Conservation (phyloP, 2,329 filamentous ascomycete species). For the Meredithiella fracta region DNA sequence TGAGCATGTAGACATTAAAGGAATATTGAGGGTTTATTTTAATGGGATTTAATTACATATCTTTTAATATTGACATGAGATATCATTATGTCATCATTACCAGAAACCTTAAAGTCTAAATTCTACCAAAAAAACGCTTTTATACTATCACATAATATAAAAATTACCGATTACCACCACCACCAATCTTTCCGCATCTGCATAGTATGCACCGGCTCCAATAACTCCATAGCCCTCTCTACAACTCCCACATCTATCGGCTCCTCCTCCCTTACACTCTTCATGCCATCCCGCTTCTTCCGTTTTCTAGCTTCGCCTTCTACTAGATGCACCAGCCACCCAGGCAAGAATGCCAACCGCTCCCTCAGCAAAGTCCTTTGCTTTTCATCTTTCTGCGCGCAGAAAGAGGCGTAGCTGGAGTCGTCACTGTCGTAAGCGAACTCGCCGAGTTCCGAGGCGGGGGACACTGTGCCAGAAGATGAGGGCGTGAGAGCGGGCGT, state of each 20-base stretch:
- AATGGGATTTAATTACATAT: constrained; percentile 8
- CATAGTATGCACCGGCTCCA: constrained; percentile 5
- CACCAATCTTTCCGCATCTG: constrained; percentile 4
- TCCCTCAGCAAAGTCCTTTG: constrained; percentile 15
- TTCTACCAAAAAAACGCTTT: background rate
- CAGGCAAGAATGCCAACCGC: constrained; percentile 16
- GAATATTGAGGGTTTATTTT: constrained; percentile 2
- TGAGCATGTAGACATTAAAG: no score
- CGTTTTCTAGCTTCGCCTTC: background rate
- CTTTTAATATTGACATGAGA: background rate
- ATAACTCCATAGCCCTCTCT: background rate
- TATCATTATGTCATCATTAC: background rate
- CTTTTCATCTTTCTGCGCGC: background rate
- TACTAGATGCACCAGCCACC: constrained; percentile 19
- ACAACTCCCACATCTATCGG: constrained; percentile 1
- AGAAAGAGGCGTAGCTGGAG: background rate
- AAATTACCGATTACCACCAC: constrained; percentile 4
- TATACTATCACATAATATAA: background rate
- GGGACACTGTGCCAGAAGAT: constrained; percentile 1
- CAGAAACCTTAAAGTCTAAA: background rate
- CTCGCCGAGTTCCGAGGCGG: no score
- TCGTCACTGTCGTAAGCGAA: background rate
- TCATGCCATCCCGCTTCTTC: background rate
- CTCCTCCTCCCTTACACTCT: background rate
- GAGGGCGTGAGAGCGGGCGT: constrained; percentile 21